Base-by-base conservation (phyloP, 2,329 filamentous ascomycete species). In the Stemphylium lycopersici region DNA sequence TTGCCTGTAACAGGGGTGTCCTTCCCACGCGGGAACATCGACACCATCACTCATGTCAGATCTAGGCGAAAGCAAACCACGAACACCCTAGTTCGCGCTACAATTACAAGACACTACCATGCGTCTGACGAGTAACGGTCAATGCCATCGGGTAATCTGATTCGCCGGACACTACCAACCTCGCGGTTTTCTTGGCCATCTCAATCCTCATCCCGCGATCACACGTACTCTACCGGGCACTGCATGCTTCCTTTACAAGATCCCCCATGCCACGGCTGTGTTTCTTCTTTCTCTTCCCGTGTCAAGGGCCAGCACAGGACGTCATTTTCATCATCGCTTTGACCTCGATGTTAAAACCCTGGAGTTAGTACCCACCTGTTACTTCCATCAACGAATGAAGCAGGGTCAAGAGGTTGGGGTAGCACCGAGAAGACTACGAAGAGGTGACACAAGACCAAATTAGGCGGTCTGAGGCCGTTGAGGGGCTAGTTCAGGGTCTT, bases 351-450 rank as follows among this genome's bases (percentile, higher is more conserved):
- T 22, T 43, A 33, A 58, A 20, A 59, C 55, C 63, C 63, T 50
- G 49, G 55, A 52, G 46, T n/a, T 33, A 36, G 20, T 39, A 47
- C 52, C 65, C 59, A 58, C 59, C 36, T 39, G 56, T 62, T 67
- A 60, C 57, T 56, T 20, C 15, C 57, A 71, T 69, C 70, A 63
- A 65, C 67, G 63, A 72, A 69, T 68, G 43, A 52, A 31, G 39
- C 32, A 32, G 41, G 26, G 24, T 7, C 11, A 32, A 11, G 16
- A 31, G 38, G 47, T 16, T 38, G 45, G 48, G 37, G 44, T 48
- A 26, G 33, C 53, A 44, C 48, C 38, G 53, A 61, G 33, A 40
- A 43, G 45, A 44, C 41, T 43, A 26, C 22, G 38, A 33, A 46
- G 32, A 43, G 40, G 52, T 40, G 43, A 47, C 52, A 48, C 34